Evolutionary conservation across 257 asterid species (phyloP).

Genomic region (Gentiana dahurica): DNA sequence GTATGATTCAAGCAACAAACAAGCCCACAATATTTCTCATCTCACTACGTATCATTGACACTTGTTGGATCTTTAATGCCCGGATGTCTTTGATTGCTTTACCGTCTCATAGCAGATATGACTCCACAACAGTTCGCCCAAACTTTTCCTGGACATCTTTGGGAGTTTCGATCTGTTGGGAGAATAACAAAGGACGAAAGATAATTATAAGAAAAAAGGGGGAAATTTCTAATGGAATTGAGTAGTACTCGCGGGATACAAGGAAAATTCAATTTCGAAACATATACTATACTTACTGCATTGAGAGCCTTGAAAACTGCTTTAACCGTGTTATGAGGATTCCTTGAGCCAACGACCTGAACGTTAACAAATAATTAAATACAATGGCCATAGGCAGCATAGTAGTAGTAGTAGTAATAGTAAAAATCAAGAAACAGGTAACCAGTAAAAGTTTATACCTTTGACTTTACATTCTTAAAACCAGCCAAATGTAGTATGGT

Average conservation of each 20-base stretch:
- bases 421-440: no score
- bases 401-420: no score
- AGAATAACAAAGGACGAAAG: slow-evolving; percentile 7
- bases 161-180: slow-evolving; percentile 69
- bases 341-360: slow-evolving; percentile 91
- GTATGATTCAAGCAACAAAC: no score
- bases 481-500: slow-evolving; percentile 74
- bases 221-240: not conserved
- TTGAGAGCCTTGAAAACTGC: slow-evolving; percentile 89
- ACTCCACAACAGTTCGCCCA: slow-evolving; percentile 83
- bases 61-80: no score
- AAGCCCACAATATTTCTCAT: no score
- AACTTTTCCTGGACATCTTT: slow-evolving; percentile 83
- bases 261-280: slow-evolving; percentile 5
- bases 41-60: no score
- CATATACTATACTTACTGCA: slow-evolving; percentile 41
- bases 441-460: slow-evolving; percentile 29
- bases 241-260: no score
- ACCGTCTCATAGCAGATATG: slow-evolving; percentile 42
- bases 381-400: not conserved
- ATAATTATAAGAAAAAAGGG: slow-evolving; percentile 3
- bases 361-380: slow-evolving; percentile 5
- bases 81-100: no score
- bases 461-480: slow-evolving; percentile 86
- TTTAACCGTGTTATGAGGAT: slow-evolving; percentile 87